phyloP scores from a whole-genome alignment of 2,329 filamentous ascomycete species.

The Fusarium fracticaudum region DNA sequence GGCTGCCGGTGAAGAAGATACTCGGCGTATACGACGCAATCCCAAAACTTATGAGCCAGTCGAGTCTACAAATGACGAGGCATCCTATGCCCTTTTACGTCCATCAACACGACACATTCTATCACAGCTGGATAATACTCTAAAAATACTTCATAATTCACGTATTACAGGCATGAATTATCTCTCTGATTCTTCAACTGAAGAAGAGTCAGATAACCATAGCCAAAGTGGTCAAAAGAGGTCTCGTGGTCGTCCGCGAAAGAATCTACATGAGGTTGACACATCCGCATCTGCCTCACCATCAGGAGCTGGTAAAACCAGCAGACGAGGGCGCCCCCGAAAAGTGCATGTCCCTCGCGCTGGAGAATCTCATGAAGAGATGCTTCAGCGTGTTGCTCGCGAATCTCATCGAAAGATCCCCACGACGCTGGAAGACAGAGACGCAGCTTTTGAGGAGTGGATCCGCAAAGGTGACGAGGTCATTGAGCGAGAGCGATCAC shows the following conservation, averaged over 20 bases:
- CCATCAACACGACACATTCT: conserved; percentile 78
- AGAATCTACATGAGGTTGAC: not conserved
- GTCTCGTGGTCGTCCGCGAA: conserved; percentile 44
- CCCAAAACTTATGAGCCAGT: conserved; percentile 56
- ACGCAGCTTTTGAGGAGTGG: conserved; percentile 50
- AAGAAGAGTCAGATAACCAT: conserved; percentile 48
- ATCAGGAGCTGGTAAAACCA: conserved; percentile 2
- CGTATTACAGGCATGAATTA: conserved; percentile 60
- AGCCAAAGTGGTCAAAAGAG: conserved; percentile 39
- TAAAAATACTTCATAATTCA: conserved; percentile 75
- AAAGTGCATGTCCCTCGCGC: conserved; percentile 51
- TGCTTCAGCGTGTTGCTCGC: conserved; percentile 58
- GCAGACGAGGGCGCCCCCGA: conserved; percentile 52
- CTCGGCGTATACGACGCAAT: not conserved
- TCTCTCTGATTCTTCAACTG: conserved; percentile 52
- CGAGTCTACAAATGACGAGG: conserved; percentile 75
- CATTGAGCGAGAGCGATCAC: conserved; percentile 24
- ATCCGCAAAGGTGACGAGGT: conserved; percentile 45
- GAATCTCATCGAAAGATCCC: conserved; percentile 49
- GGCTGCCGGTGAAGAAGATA: conserved; percentile 3
- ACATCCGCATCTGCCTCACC: conserved; percentile 20
- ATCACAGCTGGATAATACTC: conserved; percentile 72
- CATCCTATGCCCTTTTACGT: conserved; percentile 70
- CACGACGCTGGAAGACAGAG: conserved; percentile 33
- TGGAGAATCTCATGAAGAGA: conserved; percentile 59